These are phyloP conservation scores for Suillus brevipes DNA, from an alignment of 768 basidiomycete species.

Conservation along the genomic window DNA sequence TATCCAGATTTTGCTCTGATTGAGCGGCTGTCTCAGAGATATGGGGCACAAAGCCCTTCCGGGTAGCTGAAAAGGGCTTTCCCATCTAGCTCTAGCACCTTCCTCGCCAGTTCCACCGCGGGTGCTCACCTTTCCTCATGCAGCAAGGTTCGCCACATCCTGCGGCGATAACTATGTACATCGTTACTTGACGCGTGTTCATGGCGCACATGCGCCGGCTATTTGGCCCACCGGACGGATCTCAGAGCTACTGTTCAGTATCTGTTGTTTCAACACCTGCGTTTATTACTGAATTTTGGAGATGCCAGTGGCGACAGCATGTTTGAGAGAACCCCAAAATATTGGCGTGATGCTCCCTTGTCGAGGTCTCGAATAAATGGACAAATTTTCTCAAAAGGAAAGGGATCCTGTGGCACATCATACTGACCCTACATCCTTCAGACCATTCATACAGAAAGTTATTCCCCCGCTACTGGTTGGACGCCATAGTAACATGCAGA, in stretches of 20 bases:
- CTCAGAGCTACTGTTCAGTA: background rate
- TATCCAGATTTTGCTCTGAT: background rate
- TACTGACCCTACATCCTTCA: background rate
- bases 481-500: background rate
- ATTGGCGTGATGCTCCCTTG: background rate
- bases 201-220: background rate
- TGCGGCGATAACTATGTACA: background rate
- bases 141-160: background rate
- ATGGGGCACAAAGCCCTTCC: background rate
- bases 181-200: background rate
- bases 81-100: background rate
- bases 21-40: background rate
- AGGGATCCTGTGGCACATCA: background rate
- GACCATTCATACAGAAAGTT: background rate
- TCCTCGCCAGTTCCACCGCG: background rate
- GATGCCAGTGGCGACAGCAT: background rate
- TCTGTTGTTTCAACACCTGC: background rate
- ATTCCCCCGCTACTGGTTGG: background rate
- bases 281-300: background rate
- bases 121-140: background rate
- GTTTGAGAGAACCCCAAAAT: background rate
- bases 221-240: background rate
- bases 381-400: background rate
- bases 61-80: background rate
- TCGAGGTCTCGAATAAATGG: background rate